Percentiles rank a stretch among this genome's conserved stretches.
Conservation (phyloP, 2,329 filamentous ascomycete genomes). For the Fusarium euwallaceae region DNA sequence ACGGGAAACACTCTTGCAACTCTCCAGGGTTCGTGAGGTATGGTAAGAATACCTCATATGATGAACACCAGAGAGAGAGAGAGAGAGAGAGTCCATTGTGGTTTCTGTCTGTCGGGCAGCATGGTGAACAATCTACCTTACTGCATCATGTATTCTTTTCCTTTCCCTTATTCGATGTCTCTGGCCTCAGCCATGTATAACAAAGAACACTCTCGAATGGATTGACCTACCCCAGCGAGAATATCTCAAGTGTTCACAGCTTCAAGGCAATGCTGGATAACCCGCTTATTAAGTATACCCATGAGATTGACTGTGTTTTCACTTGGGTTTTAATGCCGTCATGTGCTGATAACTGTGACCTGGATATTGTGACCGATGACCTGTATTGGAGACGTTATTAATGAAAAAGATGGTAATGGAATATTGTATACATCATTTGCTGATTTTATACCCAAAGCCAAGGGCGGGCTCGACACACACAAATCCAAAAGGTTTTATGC, state of each 20-base stretch:
- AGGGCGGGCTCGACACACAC: too few relatives aligned
- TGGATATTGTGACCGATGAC: too few relatives aligned
- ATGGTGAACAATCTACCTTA: neutral
- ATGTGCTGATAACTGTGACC: too few relatives aligned
- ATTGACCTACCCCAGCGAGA: neutral
- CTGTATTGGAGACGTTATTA: too few relatives aligned
- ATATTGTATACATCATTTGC: neutral
- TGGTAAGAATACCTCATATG: neutral
- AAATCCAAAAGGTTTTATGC: too few relatives aligned
- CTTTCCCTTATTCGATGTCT: neutral
- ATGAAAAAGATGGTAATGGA: neutral
- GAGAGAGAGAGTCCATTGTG: neutral
- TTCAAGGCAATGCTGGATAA: neutral
- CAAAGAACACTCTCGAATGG: neutral
- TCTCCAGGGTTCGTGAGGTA: neutral
- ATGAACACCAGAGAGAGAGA: neutral
- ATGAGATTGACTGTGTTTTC: neutral
- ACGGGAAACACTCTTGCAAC: neutral
- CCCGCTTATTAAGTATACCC: neutral
- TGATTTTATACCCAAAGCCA: too few relatives aligned
- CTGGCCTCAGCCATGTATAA: neutral
- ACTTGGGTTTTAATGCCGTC: too few relatives aligned
- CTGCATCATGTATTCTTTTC: neutral
- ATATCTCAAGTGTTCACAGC: neutral
- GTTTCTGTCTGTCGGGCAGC: neutral